Percentiles rank a stretch among this genome's conserved stretches.
phyloP scores from a whole-genome alignment of 1,139 yeast species.

The Hansenula lynferdii region DNA sequence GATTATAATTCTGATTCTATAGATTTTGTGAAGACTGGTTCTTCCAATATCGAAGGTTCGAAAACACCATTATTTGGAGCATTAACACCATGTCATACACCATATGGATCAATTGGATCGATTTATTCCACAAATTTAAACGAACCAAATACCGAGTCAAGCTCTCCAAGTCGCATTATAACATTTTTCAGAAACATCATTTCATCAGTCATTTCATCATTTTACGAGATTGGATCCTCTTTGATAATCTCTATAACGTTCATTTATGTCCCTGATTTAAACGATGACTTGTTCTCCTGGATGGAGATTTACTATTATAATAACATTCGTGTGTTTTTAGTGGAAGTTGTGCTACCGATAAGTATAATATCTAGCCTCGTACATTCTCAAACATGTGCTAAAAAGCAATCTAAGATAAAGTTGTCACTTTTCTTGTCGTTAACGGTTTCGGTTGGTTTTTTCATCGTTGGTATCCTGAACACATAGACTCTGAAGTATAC shows the following conservation, averaged over 20 bases:
- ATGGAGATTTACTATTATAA: constrained; percentile 17
- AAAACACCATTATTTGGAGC: not conserved
- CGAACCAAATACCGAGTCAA: too few species aligned
- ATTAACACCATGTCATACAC: not conserved
- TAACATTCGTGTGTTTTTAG: constrained; percentile 10
- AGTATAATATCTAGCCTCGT: constrained; percentile 10
- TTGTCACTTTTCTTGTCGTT: constrained; percentile 1
- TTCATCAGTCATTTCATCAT: constrained; percentile 2
- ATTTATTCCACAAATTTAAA: not conserved
- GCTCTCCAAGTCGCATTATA: too few species aligned
- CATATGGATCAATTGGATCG: constrained; percentile 4
- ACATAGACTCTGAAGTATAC: too few species aligned
- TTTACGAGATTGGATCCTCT: constrained; percentile 18
- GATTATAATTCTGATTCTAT: constrained; percentile 5
- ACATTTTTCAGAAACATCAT: constrained; percentile 1
- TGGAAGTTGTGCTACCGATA: constrained; percentile 16
- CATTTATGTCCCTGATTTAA: constrained; percentile 18
- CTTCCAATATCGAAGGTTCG: not conserved
- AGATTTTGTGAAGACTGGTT: not conserved
- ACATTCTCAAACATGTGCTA: constrained; percentile 5
- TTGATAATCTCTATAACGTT: constrained; percentile 19
- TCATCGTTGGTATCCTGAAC: constrained; percentile 4
- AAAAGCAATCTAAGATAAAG: constrained; percentile 1
- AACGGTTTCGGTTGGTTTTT: constrained; percentile 6
- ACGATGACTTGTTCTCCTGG: constrained; percentile 13